Evolutionary conservation across 2,329 filamentous ascomycete genomes (phyloP), one percentile per base, ranked within the genome.

Genomic region (Venturia effusa): DNA sequence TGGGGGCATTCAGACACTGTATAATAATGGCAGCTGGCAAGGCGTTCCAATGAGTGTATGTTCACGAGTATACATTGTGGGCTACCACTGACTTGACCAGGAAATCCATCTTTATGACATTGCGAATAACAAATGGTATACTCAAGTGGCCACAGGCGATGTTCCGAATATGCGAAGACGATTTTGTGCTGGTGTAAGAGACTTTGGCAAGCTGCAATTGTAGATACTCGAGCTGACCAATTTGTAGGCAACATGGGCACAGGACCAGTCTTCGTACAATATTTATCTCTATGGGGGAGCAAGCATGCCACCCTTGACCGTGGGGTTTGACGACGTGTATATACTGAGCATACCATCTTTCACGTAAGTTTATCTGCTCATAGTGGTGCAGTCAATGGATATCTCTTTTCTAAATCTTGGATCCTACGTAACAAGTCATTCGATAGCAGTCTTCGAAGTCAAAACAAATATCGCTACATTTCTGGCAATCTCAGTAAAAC

Each of bases 61-160:
- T 22, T 34, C 4, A 72, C 15, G 22, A 11, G 11, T 15, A 30
- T 17, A 54, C 17, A 32, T 3, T 54, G 10, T 3, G 24, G 24
- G 3, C 22, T 15, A 32, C 1, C 83, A 1, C 88, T 88, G 71
- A 82, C 6, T 3, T 88, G 85, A 84, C 81, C 85, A 67, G 83
- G 82, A 66, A 77, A 80, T 67, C 82, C 78, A 63, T 80, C 79
- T 15, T 72, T 54, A 54, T 19, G 24, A 54, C 24, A 54, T 54
- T 54, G 24, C 48, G 11, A 54, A 32, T 32, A 17, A 15, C 15
- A 32, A 54, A 32, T 32, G 8, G 10, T 54, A 54, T 5, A 32
- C 48, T 17, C 48, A 17, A 8, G 32, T 10, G 11, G 48, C 48
- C 10, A 32, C 48, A 2, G 48, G 48, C 4, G 48, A 54, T 15